These are phyloP conservation scores for Mortierella sp. DNA, from an alignment of 371 early-diverging fungal species.

Conservation along the genomic window DNA sequence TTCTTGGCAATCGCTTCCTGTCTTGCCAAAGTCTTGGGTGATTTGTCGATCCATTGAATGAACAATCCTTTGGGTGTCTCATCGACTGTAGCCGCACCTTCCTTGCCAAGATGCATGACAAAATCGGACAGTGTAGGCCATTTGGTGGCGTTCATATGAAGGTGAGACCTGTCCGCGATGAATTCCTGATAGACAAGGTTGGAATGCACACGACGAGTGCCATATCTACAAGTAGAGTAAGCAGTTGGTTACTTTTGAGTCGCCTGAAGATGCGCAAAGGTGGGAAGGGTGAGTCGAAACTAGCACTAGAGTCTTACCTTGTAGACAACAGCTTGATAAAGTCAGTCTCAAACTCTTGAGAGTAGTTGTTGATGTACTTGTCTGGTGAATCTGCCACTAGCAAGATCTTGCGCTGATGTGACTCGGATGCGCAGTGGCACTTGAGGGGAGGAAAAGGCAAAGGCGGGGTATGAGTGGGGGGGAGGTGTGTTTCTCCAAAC, in stretches of 20 bases:
- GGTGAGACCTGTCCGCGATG: conserved; percentile 87
- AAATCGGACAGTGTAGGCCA: conserved; percentile 93
- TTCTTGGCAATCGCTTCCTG: conserved; percentile 88
- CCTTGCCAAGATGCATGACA: conserved; percentile 83
- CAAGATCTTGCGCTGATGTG: conserved; percentile 93
- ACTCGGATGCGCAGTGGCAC: conserved; percentile 91
- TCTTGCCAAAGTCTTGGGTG: conserved; percentile 84
- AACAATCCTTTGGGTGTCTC: conserved; percentile 93
- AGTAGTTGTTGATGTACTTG: conserved; percentile 73
- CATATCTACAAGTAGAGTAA: conserved; percentile 60
- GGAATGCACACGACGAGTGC: conserved; percentile 87
- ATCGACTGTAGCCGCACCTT: conserved; percentile 87
- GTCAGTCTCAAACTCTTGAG: conserved; percentile 77
- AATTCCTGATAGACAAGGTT: conserved; percentile 97
- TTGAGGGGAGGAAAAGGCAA: conserved; percentile 8
- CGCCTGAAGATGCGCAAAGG: no score
- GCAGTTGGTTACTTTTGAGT: no score
- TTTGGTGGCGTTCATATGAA: conserved; percentile 96
- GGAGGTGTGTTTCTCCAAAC: neutral
- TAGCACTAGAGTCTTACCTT: conserved; percentile 47
- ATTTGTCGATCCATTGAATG: conserved; percentile 92
- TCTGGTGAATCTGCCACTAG: conserved; percentile 87
- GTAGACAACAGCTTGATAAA: conserved; percentile 80
- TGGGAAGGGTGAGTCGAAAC: no score
- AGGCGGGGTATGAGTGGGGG: neutral